Evolutionary conservation across 2,329 filamentous ascomycete genomes (phyloP), one percentile per base, ranked within the genome.

Genomic region (Aspergillus persii): DNA sequence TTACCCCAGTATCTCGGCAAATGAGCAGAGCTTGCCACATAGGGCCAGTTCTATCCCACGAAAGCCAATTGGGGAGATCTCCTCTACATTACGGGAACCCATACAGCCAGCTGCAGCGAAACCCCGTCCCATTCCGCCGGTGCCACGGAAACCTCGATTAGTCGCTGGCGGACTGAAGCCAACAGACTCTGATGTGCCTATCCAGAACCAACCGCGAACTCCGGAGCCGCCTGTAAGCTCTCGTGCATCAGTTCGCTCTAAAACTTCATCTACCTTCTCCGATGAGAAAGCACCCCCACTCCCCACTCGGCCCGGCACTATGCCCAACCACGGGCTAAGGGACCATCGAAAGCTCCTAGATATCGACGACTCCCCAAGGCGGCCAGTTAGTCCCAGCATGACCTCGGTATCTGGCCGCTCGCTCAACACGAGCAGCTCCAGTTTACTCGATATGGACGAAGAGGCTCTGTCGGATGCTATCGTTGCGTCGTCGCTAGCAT

Each of bases 401-500:
- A 54, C 63, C 7, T 74, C 70, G 3, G 47, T 67, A 8, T 70
- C 70, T n/a, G 65, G 58, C 4, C 63, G 55, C 47, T 68, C 68
- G 3, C 62, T 66, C 11, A 65, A 66, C 41, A 65, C 58, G n/a
- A 71, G 64, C 59, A 68, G 62, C 36, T 47, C 61, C 12, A 73
- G 63, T 57, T 26, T 66, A 11, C 33, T 66, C 23, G 64, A 72
- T 30, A 67, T 74, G 65, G 66, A 63, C 31, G 74, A 75, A 59
- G 76, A 76, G 60, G 72, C 74, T 4, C 71, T 79, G 3, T 79
- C 78, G 12, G 74, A 80, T 68, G 79, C 79, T 30, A 78, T 81
- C 61, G 75, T 80, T 18, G 79, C 79, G 18, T 80, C 79, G 9
- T 80, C 79, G 36, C 63, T 80, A 2, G 79, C 79, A 56, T 79